Evolutionary conservation across 306 rosid species (phyloP), one percentile per base, ranked within the genome.

Genomic region (Elaeagnus macrophylla): DNA sequence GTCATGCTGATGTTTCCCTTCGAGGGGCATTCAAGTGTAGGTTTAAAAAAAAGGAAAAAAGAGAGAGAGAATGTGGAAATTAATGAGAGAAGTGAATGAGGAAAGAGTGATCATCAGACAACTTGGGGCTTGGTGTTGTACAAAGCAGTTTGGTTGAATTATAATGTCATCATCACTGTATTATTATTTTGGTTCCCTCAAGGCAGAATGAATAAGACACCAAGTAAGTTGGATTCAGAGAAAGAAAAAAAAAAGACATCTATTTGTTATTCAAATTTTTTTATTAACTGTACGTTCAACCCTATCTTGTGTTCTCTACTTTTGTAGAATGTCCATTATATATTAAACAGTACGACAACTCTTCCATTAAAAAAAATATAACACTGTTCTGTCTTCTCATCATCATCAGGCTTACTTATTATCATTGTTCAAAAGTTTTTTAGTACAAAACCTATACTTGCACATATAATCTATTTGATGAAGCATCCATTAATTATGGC

Each of bases 121-220:
- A n/a, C n/a, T n/a, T n/a, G n/a, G n/a, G 61, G 43, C 14, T 45
- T 54, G 56, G 7, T 13, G 41, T 32, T 6, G 37, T 9, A 10
- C 37, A 10, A 12, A 8, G 72, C 60, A 68, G 60, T 64, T 72
- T 54, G 55, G 58, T 45, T 60, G 69, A 67, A 61, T 72, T 68
- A 74, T 74, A 47, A 63, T 72, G 75, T 81, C 80, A 85, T 85
- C 77, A 79, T 81, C 75, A 81, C 71, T 70, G 62, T 43, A 64
- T 72, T 67, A 75, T 77, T 68, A 65, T 36, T 48, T 54, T 62
- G 61, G 58, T 57, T 65, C 39, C 41, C 20, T 15, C 12, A 16
- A 42, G 17, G 66, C 75, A 66, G 77, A 78, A 84, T 54, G 65
- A 66, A 68, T 39, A 63, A 57, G 74, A 74, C 68, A 39, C 67